Base-by-base conservation (phyloP, 768 basidiomycete genomes). In the Suillus plorans region DNA sequence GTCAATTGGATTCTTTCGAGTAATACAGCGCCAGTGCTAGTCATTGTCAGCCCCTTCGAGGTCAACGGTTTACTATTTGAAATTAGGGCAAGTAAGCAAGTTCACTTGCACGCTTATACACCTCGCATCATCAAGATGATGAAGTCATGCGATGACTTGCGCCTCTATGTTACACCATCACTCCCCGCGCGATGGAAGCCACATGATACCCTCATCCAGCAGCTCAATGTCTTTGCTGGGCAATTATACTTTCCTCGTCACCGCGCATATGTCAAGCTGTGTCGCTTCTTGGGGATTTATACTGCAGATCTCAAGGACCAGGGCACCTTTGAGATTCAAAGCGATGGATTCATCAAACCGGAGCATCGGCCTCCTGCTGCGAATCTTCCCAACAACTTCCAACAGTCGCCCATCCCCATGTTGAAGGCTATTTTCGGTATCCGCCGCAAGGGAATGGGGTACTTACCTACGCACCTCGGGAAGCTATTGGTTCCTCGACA, bases 41-140 rank as follows among this genome's bases (percentile, higher is more conserved):
- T 82, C 25, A 64, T 78, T n/a, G 62, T 81, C 69, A 83, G 82
- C 68, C 75, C 75, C 16, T 70, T 55, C 62, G 80, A 82, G 67
- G 80, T 70, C 34, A 76, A 82, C 63, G 61, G 63, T 36, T 72
- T 80, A 10, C 70, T 81, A 13, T 72, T 79, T 75, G 41, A 53
- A 0, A 80, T 83, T 61, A 74, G 74, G 16, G 39, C 52, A 44
- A 74, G 73, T 64, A 68, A 68, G 20, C 20, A 62, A 16, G 78
- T 80, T 6, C 71, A 74, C 63, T 72, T 82, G 28, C 81, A 82
- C 64, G 62, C 74, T 1, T 82, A 81, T 65, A 64, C 78, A 16
- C 79, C 81, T n/a, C 68, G 77, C 4, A 74, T 77, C 52, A 74
- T 70, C 2, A 62, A 69, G 36, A 68, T 67, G 10, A 78, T 77